Percentiles rank a stretch among this genome's conserved stretches.
phyloP scores from a whole-genome alignment of 139 green algal species.

The Tetraselmis striata region DNA sequence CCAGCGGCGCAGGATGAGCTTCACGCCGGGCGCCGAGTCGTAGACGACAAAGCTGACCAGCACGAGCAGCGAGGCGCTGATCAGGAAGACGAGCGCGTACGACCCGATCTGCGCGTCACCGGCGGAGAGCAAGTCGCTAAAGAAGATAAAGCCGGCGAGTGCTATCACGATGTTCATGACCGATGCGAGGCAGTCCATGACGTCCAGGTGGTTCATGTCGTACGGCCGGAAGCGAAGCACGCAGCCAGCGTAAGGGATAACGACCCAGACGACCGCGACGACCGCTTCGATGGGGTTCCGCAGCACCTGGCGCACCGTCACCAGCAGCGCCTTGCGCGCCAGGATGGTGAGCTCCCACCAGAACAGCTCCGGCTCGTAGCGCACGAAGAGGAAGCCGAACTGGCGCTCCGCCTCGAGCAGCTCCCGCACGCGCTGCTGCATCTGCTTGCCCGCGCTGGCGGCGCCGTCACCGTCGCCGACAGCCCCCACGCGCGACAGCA shows the following conservation, averaged over 20 bases:
- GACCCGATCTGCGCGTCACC: background rate
- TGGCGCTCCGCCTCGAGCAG: background rate
- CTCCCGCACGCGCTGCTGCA: background rate
- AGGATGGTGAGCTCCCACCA: background rate
- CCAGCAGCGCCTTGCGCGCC: background rate
- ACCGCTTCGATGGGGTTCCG: background rate
- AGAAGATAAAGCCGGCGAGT: background rate
- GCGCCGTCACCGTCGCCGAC: too few relatives aligned
- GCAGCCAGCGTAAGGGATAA: background rate
- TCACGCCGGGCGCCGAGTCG: background rate
- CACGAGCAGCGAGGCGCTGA: background rate
- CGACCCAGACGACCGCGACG: background rate
- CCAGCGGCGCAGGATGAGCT: background rate
- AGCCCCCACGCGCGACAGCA: background rate
- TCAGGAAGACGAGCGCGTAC: background rate
- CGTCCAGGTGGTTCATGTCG: background rate
- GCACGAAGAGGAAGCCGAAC: constrained; percentile 4
- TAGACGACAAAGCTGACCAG: background rate
- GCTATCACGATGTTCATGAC: background rate
- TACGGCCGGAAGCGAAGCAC: background rate
- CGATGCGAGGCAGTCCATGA: background rate
- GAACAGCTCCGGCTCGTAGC: constrained; percentile 1
- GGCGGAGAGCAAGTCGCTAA: background rate
- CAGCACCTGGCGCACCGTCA: background rate
- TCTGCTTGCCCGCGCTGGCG: background rate